Conservation (phyloP, 2,329 filamentous ascomycete species). For the Rhinocladiella mackenziei region DNA sequence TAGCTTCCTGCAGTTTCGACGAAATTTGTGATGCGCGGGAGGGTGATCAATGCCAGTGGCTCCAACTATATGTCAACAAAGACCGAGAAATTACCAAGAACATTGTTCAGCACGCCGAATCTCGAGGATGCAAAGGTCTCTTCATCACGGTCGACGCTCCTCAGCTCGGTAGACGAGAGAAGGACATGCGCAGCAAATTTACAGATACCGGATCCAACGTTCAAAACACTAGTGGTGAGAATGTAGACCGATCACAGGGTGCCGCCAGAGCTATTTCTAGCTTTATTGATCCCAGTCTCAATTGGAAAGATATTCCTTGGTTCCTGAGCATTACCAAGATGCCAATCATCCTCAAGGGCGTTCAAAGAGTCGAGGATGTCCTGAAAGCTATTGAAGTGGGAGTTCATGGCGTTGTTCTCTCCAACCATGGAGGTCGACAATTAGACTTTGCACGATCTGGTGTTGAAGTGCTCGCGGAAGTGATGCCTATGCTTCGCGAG, state of each 20-base stretch:
- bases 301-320: slow-evolving; percentile 93
- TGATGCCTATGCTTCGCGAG: slow-evolving; percentile 78
- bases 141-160: slow-evolving; percentile 99
- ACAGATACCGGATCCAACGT: slow-evolving; percentile 77
- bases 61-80: slow-evolving; percentile 97
- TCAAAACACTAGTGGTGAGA: slow-evolving; percentile 62
- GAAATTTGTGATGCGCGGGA: slow-evolving; percentile 84
- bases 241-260: slow-evolving; percentile 82
- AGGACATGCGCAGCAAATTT: slow-evolving; percentile 96
- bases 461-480: slow-evolving; percentile 87
- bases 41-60: slow-evolving; percentile 85
- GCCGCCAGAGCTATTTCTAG: slow-evolving; percentile 90
- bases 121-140: slow-evolving; percentile 84
- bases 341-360: slow-evolving; percentile 94
- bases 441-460: slow-evolving; percentile 86
- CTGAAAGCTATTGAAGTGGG: slow-evolving; percentile 77
- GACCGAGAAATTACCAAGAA: slow-evolving; percentile 83
- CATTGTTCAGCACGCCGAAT: slow-evolving; percentile 89
- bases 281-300: slow-evolving; percentile 93
- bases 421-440: slow-evolving; percentile 92
- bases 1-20: slow-evolving; percentile 95
- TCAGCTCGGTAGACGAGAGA: slow-evolving; percentile 89
- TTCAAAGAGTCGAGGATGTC: slow-evolving; percentile 94
- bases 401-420: slow-evolving; percentile 85
- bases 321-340: slow-evolving; percentile 85